phyloP scores from a whole-genome alignment of 2,329 filamentous ascomycete genomes.

The Fusarium armeniacum region DNA sequence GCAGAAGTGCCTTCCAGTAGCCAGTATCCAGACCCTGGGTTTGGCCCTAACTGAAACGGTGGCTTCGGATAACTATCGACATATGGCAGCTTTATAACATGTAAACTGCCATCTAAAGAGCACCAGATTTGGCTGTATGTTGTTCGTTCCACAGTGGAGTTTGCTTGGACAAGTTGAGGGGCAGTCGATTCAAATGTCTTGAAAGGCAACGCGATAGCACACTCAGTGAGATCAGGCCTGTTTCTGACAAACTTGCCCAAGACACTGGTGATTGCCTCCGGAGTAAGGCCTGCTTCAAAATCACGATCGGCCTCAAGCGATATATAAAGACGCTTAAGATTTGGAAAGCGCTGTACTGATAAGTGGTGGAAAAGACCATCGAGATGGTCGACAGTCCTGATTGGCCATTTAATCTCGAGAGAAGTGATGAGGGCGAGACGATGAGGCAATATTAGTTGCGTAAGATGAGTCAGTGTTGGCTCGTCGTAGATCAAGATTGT shows the following conservation, averaged over 20 bases:
- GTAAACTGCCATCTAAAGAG: background rate
- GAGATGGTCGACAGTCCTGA: background rate
- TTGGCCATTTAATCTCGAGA: conserved; percentile 11
- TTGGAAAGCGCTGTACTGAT: background rate
- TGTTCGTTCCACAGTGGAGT: background rate
- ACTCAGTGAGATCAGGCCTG: background rate
- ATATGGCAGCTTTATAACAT: background rate
- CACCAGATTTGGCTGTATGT: background rate
- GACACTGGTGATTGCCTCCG: accelerated
- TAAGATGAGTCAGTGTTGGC: background rate
- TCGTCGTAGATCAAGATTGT: conserved; percentile 4
- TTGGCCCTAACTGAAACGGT: background rate
- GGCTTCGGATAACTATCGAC: background rate
- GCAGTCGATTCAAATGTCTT: accelerated
- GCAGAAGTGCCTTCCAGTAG: background rate
- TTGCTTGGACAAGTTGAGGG: accelerated
- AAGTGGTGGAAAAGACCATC: background rate
- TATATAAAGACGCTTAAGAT: background rate
- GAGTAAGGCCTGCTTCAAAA: accelerated
- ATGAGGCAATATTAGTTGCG: background rate
- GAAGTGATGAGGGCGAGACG: background rate
- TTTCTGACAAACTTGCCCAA: background rate
- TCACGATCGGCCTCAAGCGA: background rate
- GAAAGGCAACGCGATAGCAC: background rate
- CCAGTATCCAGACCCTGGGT: background rate